Conservation (phyloP, 2,329 filamentous ascomycete genomes). For the Botrytis squamosa region DNA sequence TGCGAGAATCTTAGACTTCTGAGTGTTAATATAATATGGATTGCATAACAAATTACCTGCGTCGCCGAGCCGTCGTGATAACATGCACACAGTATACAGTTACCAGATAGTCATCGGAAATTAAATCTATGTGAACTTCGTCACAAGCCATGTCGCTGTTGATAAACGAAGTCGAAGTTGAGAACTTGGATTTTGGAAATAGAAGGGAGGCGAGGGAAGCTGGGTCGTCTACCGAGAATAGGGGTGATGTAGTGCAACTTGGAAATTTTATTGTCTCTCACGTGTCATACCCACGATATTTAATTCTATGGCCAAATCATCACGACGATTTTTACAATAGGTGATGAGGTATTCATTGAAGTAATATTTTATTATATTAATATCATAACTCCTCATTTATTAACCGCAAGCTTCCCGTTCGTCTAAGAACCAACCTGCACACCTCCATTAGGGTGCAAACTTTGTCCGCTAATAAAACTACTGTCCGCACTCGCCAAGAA, state of each 20-base stretch:
- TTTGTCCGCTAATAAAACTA: conserved; percentile 71
- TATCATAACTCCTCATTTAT: background rate
- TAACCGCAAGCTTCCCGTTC: background rate
- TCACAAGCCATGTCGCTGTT: background rate
- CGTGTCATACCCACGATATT: too few species aligned
- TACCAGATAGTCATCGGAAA: background rate
- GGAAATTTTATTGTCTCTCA: too few species aligned
- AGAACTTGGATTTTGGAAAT: background rate
- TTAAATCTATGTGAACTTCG: background rate
- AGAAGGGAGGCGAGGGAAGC: too few species aligned
- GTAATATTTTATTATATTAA: background rate
- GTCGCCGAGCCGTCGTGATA: too few species aligned
- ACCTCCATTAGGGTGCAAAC: conserved; percentile 63
- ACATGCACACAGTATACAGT: background rate
- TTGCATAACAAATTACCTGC: background rate
- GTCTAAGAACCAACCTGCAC: conserved; percentile 48
- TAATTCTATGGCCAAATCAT: too few species aligned
- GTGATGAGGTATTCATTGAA: background rate
- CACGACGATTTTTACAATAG: rapidly evolving
- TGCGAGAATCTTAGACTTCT: background rate
- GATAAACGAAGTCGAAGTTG: background rate
- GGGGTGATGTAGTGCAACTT: background rate
- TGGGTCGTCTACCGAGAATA: background rate
- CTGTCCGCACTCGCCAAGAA: conserved; percentile 76
- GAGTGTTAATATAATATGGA: background rate